These are phyloP conservation scores for Stagonosporopsis vannaccii DNA, from an alignment of 2,329 filamentous ascomycete genomes.

Conservation along the genomic window DNA sequence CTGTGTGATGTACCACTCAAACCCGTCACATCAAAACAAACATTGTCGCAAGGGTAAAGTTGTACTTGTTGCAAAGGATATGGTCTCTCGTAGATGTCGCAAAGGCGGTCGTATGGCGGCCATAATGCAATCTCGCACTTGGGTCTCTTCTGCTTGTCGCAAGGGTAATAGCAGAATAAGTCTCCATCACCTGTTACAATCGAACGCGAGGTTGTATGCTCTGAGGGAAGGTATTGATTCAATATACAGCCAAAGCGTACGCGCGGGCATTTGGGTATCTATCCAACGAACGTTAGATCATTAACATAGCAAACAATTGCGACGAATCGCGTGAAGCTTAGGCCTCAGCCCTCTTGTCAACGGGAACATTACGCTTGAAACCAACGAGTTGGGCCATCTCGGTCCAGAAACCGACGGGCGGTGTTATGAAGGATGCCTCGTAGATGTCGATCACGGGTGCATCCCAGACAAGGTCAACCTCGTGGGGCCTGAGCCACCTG, in stretches of 20 bases:
- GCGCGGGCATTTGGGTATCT: conserved; percentile 21
- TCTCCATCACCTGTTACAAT: conserved; percentile 15
- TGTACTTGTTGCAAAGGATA: conserved; percentile 1
- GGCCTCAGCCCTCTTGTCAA: conserved; percentile 38
- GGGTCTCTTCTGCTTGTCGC: conserved; percentile 27
- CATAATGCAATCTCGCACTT: background rate
- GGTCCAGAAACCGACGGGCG: conserved; percentile 47
- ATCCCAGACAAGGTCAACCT: conserved; percentile 57
- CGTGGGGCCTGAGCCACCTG: conserved; percentile 56
- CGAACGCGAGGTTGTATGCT: background rate
- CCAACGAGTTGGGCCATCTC: conserved; percentile 48
- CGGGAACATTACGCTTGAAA: conserved; percentile 37
- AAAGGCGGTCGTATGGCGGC: background rate
- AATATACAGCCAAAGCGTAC: conserved; percentile 14
- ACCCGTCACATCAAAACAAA: background rate
- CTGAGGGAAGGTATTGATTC: conserved; percentile 31
- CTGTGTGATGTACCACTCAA: background rate
- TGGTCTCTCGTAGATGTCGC: background rate
- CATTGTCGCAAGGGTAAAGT: conserved; percentile 1
- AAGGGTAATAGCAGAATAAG: conserved; percentile 19
- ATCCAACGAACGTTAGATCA: conserved; percentile 22
- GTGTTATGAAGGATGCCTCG: conserved; percentile 52
- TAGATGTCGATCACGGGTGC: conserved; percentile 51
- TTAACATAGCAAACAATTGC: conserved; percentile 3
- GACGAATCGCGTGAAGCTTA: conserved; percentile 11